Conservation (phyloP, 768 basidiomycete species). For the Lepiota subincarnata region DNA sequence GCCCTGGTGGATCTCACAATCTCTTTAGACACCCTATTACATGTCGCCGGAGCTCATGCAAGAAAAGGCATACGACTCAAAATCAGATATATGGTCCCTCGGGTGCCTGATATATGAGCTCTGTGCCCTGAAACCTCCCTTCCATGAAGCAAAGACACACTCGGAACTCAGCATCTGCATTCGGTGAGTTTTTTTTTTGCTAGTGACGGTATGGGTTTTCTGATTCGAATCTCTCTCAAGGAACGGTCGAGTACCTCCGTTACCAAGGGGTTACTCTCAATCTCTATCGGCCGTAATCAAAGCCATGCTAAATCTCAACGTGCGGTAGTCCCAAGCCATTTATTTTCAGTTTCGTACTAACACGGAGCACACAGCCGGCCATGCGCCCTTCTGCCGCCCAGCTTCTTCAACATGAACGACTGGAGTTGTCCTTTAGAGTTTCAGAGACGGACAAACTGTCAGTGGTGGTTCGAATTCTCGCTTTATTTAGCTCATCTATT, state of each 20-base stretch:
- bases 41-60: constrained; percentile 99
- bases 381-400: constrained; percentile 83
- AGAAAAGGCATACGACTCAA: constrained; percentile 95
- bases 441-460: constrained; percentile 78
- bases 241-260: constrained; percentile 86
- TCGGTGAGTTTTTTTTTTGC: constrained; percentile 40
- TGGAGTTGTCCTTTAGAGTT: constrained; percentile 68
- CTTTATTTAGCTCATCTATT: neutral
- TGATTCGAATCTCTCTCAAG: constrained; percentile 26
- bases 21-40: constrained; percentile 90
- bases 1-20: neutral
- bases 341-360: neutral
- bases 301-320: constrained; percentile 83
- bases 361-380: constrained; percentile 48
- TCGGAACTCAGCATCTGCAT: constrained; percentile 80
- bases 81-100: constrained; percentile 98
- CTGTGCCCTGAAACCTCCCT: constrained; percentile 90
- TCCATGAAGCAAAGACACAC: constrained; percentile 90
- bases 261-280: constrained; percentile 81
- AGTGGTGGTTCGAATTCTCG: constrained; percentile 16
- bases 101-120: constrained; percentile 97
- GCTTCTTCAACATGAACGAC: constrained; percentile 74
- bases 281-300: constrained; percentile 71
- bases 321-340: constrained; percentile 24
- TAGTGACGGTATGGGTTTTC: neutral